A percentile compares a stretch with the other conserved stretches of the same genome.
These are phyloP conservation scores for Paramyrothecium sp. DNA, from an alignment of 2,329 filamentous ascomycete species.

Conservation along the genomic window DNA sequence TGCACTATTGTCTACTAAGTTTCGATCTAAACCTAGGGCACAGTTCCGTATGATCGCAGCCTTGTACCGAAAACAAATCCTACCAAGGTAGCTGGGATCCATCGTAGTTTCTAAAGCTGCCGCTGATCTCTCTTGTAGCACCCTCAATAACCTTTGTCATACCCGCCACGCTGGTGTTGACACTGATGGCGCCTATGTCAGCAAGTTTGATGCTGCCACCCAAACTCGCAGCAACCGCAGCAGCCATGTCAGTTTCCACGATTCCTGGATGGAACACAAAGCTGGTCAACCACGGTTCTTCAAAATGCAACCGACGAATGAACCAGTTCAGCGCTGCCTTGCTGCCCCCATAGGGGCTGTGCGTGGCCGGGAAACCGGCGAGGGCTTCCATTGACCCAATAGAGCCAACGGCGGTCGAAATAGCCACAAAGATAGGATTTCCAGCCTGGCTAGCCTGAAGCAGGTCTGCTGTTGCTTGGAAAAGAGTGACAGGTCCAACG, in stretches of 20 bases:
- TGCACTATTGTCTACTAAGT: too few species aligned
- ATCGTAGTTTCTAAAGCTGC: neutral
- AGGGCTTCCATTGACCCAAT: neutral
- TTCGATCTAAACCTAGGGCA: too few species aligned
- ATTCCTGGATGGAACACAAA: conserved; percentile 11
- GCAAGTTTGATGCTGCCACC: too few species aligned
- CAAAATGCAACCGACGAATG: conserved; percentile 13
- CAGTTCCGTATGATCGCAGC: too few species aligned
- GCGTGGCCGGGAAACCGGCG: conserved; percentile 6
- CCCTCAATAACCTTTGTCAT: neutral
- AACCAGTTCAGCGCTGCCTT: conserved; percentile 16
- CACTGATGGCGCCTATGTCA: neutral
- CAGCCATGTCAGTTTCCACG: too few species aligned
- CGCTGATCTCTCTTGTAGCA: neutral
- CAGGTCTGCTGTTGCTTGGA: neutral
- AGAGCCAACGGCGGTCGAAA: neutral
- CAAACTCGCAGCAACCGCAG: too few species aligned
- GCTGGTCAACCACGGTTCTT: conserved; percentile 19
- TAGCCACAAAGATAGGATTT: neutral
- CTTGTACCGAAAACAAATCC: too few species aligned
- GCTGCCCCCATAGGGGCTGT: conserved; percentile 14
- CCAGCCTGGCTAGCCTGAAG: neutral
- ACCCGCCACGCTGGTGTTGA: neutral
- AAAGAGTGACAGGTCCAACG: neutral
- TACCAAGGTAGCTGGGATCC: too few species aligned